Evolutionary conservation across 2,329 filamentous ascomycete species (phyloP).

Genomic region (Zymoseptoria tritici): DNA sequence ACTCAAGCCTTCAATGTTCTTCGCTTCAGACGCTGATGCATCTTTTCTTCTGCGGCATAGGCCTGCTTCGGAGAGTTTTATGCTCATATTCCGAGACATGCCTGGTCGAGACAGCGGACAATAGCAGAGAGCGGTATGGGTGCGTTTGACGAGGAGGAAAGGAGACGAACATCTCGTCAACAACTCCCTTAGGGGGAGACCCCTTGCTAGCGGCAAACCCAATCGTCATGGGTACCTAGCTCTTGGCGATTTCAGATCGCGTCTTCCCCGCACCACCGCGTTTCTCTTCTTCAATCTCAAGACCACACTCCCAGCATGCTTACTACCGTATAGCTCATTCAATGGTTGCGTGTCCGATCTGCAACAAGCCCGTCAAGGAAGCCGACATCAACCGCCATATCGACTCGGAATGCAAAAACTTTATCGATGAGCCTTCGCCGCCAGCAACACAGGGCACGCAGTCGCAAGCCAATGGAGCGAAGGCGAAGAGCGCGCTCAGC

Average conservation of each 20-base stretch:
- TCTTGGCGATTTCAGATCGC: not conserved
- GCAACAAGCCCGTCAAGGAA: slow-evolving; percentile 41
- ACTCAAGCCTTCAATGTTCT: not conserved
- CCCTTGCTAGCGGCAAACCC: not conserved
- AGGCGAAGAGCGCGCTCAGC: slow-evolving; percentile 18
- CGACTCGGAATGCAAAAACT: slow-evolving; percentile 69
- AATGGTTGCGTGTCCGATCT: slow-evolving; percentile 32
- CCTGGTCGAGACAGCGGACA: not conserved
- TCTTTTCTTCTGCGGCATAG: too few relatives aligned
- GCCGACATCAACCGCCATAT: slow-evolving; percentile 82
- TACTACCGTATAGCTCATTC: not conserved
- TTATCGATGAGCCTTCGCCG: slow-evolving; percentile 50
- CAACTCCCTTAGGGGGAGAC: too few relatives aligned
- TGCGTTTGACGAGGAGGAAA: not conserved
- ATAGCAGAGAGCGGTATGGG: not conserved
- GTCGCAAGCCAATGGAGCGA: slow-evolving; percentile 21
- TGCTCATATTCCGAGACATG: not conserved
- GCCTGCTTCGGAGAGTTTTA: too few relatives aligned
- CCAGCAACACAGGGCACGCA: slow-evolving; percentile 27
- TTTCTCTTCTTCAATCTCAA: not conserved
- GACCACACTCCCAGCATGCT: not conserved
- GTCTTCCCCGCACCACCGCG: slow-evolving; percentile 2
- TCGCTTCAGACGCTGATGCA: not conserved
- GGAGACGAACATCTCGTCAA: not conserved
- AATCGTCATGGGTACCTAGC: not conserved